Conservation (phyloP, 257 asterid species). For the Schizonepeta tenuifolia region DNA sequence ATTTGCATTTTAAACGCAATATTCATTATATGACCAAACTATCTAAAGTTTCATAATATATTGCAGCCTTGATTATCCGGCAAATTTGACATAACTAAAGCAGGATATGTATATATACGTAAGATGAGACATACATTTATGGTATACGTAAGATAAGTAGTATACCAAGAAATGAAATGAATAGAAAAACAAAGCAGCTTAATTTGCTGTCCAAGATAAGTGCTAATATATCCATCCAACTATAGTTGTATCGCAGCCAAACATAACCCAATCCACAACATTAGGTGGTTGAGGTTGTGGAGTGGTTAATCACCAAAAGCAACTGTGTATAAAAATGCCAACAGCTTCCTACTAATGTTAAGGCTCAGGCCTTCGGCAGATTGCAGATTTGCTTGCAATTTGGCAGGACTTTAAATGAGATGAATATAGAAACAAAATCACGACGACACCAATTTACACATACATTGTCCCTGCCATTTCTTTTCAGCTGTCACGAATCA, state of each 20-base stretch:
- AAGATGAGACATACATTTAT: neutral
- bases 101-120: neutral
- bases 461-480: slow-evolving; percentile 40
- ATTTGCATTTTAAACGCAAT: neutral
- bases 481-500: slow-evolving; percentile 60
- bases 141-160: no score
- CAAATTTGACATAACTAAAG: no score
- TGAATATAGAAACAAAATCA: slow-evolving; percentile 34
- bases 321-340: slow-evolving; percentile 9
- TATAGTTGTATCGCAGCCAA: slow-evolving; percentile 20
- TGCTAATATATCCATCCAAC: slow-evolving; percentile 26
- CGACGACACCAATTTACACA: slow-evolving; percentile 52
- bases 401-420: slow-evolving; percentile 13
- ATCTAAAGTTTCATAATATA: no score
- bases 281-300: neutral
- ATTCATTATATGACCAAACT: no score
- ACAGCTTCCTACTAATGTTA: neutral
- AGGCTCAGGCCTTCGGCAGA: neutral
- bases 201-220: slow-evolving; percentile 6
- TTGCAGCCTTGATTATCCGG: no score
- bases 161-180: slow-evolving; percentile 5
- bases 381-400: slow-evolving; percentile 9
- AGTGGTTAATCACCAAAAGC: slow-evolving; percentile 15
- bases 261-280: slow-evolving; percentile 14
- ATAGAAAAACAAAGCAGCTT: slow-evolving; percentile 4